Evolutionary conservation across 78 protist species (phyloP).

Genomic region (Planoprotostelium fungivorum): DNA sequence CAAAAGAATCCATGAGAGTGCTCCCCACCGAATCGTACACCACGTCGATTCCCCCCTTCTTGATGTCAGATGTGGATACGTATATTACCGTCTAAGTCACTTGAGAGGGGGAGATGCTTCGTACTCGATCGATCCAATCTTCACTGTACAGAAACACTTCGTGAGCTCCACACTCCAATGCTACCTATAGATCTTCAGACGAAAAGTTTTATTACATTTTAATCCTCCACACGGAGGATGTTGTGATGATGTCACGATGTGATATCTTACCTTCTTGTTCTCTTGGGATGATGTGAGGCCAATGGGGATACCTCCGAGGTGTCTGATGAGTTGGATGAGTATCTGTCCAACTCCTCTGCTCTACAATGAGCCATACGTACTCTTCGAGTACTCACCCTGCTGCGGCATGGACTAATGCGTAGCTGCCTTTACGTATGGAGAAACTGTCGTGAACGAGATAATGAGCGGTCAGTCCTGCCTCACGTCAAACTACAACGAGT

Average conservation of each 20-base stretch:
- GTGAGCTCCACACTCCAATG: background rate
- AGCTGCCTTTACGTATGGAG: conserved; percentile 14
- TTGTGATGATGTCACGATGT: too few species aligned
- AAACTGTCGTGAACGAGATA: conserved; percentile 25
- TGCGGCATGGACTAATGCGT: conserved; percentile 61
- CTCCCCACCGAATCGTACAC: conserved; percentile 4
- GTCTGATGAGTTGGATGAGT: conserved; percentile 30
- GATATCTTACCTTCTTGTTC: conserved; percentile 22
- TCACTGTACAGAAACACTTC: conserved; percentile 5
- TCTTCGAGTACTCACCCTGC: conserved; percentile 30
- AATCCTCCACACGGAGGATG: background rate
- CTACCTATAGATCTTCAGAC: background rate
- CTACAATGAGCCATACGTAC: too few species aligned
- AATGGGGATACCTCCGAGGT: conserved; percentile 34
- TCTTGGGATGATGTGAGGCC: conserved; percentile 34
- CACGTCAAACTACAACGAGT: conserved; percentile 46
- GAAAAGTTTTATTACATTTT: background rate
- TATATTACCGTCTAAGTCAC: too few species aligned
- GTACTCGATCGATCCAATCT: conserved; percentile 6
- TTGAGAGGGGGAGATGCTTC: too few species aligned
- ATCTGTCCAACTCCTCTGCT: conserved; percentile 47
- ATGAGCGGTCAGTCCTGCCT: conserved; percentile 57
- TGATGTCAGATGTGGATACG: too few species aligned
- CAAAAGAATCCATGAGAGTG: background rate
- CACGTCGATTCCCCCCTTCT: background rate